Base-by-base conservation (phyloP, 352 stramenopile species). In the Peronospora destructor region DNA sequence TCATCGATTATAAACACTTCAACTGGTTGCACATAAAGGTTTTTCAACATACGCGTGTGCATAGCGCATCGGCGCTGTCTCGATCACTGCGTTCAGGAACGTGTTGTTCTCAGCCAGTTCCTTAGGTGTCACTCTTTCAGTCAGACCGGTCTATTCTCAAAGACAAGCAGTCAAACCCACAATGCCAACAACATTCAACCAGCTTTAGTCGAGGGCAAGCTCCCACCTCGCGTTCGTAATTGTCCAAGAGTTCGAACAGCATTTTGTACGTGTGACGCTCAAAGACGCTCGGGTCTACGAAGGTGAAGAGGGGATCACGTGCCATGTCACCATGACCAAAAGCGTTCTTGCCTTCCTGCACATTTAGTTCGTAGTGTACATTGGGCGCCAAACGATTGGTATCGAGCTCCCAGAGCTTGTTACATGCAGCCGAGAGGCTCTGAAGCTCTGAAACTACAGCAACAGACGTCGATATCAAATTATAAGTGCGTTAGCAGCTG, bases 1-100 rank as follows among this genome's bases (percentile, higher is more conserved):
- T 6, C 5, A 40, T 19, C 2, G 17, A 25, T 48, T 4, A 54
- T 2, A 45, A 9, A 30, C 2, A 29, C 12, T 19, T 11, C 28
- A 4, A 5, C 29, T 7, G 7, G n/a, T 14, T 3, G 8, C 28
- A 33, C 19, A 32, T 26, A 26, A 28, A 29, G 12, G 37, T 16
- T 11, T 16, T 11, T 52, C n/a, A 32, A 57, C 51, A 58, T 87
- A 97, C 67, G 84, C 70, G 66, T 96, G 87, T 19, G 73, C 84
- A 64, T 97, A 98, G 53, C 92, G 91, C 90, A 98, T 97, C 8
- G 89, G 84, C 23, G 75, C 73, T 11, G 91, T 97, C 46, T 97
- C 76, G 42, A 97, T 79, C 46, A 97, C 67, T 11, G 86, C 91
- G 40, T 96, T 87, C 28, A 98, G 71, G 63, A 98, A 98, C 10